A percentile compares a stretch with the other conserved stretches of the same genome.
Evolutionary conservation across 2,329 filamentous ascomycete species (phyloP).

Genomic region (Lasiodiplodia citricola): DNA sequence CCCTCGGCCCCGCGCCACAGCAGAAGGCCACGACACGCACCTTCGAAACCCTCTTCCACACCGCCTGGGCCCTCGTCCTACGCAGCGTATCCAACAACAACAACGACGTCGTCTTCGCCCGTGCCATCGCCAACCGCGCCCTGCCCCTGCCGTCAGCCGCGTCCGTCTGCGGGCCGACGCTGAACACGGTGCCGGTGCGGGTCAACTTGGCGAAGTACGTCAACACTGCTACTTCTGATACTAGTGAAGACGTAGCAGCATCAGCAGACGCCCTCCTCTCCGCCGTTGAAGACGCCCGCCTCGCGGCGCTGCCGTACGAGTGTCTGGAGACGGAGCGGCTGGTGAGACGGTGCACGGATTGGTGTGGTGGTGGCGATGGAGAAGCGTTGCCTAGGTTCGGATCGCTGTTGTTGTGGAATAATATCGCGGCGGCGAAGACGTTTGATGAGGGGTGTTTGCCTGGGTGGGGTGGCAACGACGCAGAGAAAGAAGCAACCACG

Average conservation of each 20-base stretch:
- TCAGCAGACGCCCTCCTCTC: conserved; percentile 40
- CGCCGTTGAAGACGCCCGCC: conserved; percentile 43
- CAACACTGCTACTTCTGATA: conserved; percentile 42
- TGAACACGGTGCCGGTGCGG: conserved; percentile 70
- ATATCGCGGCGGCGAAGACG: conserved; percentile 52
- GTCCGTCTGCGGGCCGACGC: conserved; percentile 67
- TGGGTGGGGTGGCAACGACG: conserved; percentile 9
- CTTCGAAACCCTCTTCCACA: conserved; percentile 64
- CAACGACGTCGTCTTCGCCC: conserved; percentile 63
- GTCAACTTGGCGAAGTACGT: conserved; percentile 49
- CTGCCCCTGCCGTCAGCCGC: conserved; percentile 64
- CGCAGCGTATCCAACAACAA: conserved; percentile 54
- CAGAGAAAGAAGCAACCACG: no score
- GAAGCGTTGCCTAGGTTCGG: conserved; percentile 38
- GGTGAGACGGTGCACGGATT: conserved; percentile 42
- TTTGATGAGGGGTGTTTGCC: conserved; percentile 55
- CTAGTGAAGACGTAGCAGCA: no score
- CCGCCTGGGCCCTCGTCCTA: conserved; percentile 69
- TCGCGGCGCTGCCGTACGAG: conserved; percentile 43
- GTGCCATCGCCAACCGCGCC: conserved; percentile 69
- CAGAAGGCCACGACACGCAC: conserved; percentile 37
- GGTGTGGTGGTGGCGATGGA: conserved; percentile 25
- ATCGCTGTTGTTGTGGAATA: conserved; percentile 46
- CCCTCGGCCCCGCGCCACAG: conserved; percentile 32
- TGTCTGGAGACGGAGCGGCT: conserved; percentile 43